Evolutionary conservation across 192 early-diverging fungal species (phyloP).

Genomic region (Umbelopsis ramanniana): DNA sequence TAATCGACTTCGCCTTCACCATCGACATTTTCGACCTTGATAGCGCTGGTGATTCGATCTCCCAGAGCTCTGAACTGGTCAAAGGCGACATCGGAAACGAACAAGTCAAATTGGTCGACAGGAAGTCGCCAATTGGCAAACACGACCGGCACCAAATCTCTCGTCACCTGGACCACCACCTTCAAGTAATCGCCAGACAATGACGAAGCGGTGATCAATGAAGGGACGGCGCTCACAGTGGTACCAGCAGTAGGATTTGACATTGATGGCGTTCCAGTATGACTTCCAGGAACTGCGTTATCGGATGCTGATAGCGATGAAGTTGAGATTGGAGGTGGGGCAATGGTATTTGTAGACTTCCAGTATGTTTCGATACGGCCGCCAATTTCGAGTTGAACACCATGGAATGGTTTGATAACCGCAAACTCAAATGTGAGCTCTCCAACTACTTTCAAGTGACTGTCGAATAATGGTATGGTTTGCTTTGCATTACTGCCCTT

Average conservation of each 20-base stretch:
- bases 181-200: constrained; percentile 93
- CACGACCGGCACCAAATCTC: constrained; percentile 87
- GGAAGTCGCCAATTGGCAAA: constrained; percentile 78
- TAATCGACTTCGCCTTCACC: constrained; percentile 35
- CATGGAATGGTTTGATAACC: constrained; percentile 86
- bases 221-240: constrained; percentile 45
- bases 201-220: constrained; percentile 84
- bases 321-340: constrained; percentile 33
- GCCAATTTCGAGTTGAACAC: constrained; percentile 89
- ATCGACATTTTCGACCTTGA: constrained; percentile 18
- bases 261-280: constrained; percentile 33
- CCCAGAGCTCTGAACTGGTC: constrained; percentile 55
- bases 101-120: constrained; percentile 53
- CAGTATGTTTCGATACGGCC: constrained; percentile 98
- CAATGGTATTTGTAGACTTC: constrained; percentile 90
- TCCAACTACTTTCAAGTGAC: constrained; percentile 89
- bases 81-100: constrained; percentile 56
- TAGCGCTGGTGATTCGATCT: constrained; percentile 23
- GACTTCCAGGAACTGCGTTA: constrained; percentile 34
- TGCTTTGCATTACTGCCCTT: constrained; percentile 42
- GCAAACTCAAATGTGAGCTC: constrained; percentile 85
- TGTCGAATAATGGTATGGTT: constrained; percentile 83
- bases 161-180: constrained; percentile 87
- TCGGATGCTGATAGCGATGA: constrained; percentile 38
- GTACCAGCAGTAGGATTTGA: constrained; percentile 33